A percentile compares a stretch with the other conserved stretches of the same genome.
phyloP scores from a whole-genome alignment of 306 rosid species.

The Cicer bijugum region DNA sequence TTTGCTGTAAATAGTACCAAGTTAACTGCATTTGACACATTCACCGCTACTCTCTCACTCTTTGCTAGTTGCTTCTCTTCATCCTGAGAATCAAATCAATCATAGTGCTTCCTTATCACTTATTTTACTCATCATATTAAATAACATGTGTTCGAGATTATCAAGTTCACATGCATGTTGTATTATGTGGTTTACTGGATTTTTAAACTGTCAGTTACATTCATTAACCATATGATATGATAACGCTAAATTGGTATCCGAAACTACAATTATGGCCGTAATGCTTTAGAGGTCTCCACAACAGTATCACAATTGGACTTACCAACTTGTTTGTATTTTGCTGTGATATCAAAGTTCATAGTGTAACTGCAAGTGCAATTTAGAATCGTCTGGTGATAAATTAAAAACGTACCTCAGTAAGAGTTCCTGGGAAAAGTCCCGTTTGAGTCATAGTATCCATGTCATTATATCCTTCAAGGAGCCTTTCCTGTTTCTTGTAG shows the following conservation, averaged over 20 bases:
- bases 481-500: constrained; percentile 73
- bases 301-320: background rate
- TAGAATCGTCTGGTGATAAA: background rate
- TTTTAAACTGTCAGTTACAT: background rate
- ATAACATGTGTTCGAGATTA: background rate
- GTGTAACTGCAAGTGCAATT: background rate
- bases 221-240: background rate
- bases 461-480: constrained; percentile 78
- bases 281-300: background rate
- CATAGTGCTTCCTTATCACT: background rate
- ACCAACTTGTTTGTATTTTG: too few species aligned
- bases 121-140: background rate
- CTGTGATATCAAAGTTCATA: background rate
- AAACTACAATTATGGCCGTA: background rate
- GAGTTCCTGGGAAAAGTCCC: constrained; percentile 67
- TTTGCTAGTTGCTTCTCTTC: constrained; percentile 70
- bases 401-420: constrained; percentile 59
- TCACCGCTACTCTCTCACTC: constrained; percentile 65
- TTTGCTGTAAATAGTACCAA: constrained; percentile 70
- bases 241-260: background rate
- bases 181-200: background rate
- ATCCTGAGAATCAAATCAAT: constrained; percentile 52
- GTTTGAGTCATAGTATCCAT: constrained; percentile 70
- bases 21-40: constrained; percentile 62
- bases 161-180: background rate